Percentiles rank a stretch among this genome's conserved stretches.
These are phyloP conservation scores for Onygena corvina DNA, from an alignment of 2,329 filamentous ascomycete species.

Conservation along the genomic window DNA sequence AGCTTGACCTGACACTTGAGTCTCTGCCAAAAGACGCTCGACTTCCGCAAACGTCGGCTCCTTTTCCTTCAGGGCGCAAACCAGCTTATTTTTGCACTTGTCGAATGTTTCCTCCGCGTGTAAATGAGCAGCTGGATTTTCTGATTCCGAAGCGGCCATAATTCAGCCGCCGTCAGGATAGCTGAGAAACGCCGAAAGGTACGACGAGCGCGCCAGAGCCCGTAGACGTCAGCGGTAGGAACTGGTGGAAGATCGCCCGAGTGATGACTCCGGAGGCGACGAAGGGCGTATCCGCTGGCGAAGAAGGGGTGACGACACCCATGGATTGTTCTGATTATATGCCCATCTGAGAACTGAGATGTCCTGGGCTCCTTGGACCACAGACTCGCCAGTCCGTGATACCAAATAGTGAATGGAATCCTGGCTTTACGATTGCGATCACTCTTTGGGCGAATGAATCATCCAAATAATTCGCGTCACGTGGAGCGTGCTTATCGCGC, in stretches of 20 bases:
- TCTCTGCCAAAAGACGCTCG: slow-evolving; percentile 34
- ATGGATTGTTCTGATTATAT: slow-evolving; percentile 1
- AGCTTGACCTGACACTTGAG: neutral
- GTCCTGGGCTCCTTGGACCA: slow-evolving; percentile 7
- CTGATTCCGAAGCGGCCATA: slow-evolving; percentile 5
- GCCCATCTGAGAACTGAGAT: slow-evolving; percentile 3
- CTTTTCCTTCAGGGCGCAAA: slow-evolving; percentile 38
- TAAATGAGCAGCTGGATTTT: slow-evolving; percentile 10
- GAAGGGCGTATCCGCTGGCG: neutral
- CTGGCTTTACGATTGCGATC: neutral
- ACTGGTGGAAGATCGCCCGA: neutral
- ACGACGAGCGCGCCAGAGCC: neutral
- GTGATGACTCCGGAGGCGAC: neutral
- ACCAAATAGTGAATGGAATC: neutral
- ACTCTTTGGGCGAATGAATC: slow-evolving; percentile 1
- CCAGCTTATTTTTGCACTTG: slow-evolving; percentile 39
- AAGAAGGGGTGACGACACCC: neutral
- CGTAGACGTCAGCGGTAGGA: neutral
- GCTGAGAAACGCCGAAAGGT: neutral
- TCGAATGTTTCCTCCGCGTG: slow-evolving; percentile 20
- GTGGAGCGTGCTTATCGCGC: neutral
- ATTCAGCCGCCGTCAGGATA: neutral
- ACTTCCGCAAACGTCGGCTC: slow-evolving; percentile 41
- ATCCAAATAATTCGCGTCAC: neutral
- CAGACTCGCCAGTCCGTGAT: slow-evolving; percentile 7